Base-by-base conservation (phyloP, 805 yeast genomes). In the Yarrowia sp. region DNA sequence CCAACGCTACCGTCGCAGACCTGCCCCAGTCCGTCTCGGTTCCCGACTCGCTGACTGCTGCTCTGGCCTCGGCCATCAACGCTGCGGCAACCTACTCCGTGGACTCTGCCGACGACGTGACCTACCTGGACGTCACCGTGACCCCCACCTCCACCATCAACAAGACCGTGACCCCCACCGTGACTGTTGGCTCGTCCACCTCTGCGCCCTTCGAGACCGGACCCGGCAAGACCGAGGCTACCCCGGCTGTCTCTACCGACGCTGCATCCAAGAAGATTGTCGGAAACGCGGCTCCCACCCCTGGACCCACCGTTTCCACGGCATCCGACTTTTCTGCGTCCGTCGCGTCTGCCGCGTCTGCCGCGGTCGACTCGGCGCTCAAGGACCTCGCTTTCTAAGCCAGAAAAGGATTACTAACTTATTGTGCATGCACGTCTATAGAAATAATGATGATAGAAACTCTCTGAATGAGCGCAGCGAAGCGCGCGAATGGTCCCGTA, bases 311-410 rank as follows among this genome's bases (percentile, higher is more conserved):
- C 25, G 58, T 31, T 10, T 16, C 63, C 47, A 27, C 41, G 3
- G 39, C 36, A 14, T 29, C 42, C 21, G 32, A 46, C 25, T 21
- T 24, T 7, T 49, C 63, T 2, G 58, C 63, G 19, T 44, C 67
- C 29, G 49, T 64, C 27, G 44, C 67, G 14, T 24, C 68, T 18
- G 53, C 68, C 27, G n/a, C 67, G 22, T 19, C 49, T 12, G 31
- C 41, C n/a, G 58, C 58, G 5, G 58, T 51, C 18, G 42, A 24
- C 32, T 12, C n/a, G 12, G 58, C 58, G 7, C 58, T 51, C 39
- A 32, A 47, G 39, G 41, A 47, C 31, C 56, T 47, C 12, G 56
- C 56, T 9, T 47, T 47, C 13, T 33, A 46, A 19, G 12, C 8
- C 13, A 5, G 14, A 38, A 21, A 21, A 27, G 36, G 25, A 46